phyloP scores from a whole-genome alignment of 208 protist genomes.

The Leishmania arabica region DNA sequence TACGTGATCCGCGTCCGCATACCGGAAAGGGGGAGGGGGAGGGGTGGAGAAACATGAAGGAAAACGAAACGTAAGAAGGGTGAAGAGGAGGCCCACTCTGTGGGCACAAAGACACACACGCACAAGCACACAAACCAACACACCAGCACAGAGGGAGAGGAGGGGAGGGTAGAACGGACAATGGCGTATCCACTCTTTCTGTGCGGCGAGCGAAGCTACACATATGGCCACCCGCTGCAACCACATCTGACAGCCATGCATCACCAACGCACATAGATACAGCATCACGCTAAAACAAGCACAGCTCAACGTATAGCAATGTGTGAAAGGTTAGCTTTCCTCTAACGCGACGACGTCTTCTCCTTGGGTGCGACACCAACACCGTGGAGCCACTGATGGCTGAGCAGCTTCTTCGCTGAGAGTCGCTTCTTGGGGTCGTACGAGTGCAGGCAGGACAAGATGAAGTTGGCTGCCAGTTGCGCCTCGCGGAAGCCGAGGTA shows the following conservation, averaged over 20 bases:
- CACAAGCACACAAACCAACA: not conserved
- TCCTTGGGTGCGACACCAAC: slow-evolving; percentile 11
- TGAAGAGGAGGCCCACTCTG: slow-evolving; percentile 1
- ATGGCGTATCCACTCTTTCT: not conserved
- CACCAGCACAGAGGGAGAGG: not conserved
- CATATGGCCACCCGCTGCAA: not conserved
- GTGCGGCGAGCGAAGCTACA: not conserved
- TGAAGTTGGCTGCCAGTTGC: slow-evolving; percentile 51
- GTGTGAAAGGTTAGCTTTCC: not conserved
- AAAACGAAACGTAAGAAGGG: not conserved
- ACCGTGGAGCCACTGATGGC: slow-evolving; percentile 57
- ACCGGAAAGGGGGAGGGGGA: not conserved
- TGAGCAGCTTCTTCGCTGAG: slow-evolving; percentile 52
- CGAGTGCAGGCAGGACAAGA: slow-evolving; percentile 55
- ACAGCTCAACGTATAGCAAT: not conserved
- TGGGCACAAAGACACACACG: not conserved
- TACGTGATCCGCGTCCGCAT: not conserved
- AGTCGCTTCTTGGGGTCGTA: slow-evolving; percentile 72
- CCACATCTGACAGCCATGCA: not conserved
- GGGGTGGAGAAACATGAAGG: too few species aligned
- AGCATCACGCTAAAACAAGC: not conserved
- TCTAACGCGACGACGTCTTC: not conserved
- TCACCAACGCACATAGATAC: not conserved
- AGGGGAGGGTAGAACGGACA: not conserved
- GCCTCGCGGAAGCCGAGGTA: slow-evolving; percentile 42